Evolutionary conservation across 2,329 filamentous ascomycete genomes (phyloP), one percentile per base, ranked within the genome.

Genomic region (Grosmannia penicillata): DNA sequence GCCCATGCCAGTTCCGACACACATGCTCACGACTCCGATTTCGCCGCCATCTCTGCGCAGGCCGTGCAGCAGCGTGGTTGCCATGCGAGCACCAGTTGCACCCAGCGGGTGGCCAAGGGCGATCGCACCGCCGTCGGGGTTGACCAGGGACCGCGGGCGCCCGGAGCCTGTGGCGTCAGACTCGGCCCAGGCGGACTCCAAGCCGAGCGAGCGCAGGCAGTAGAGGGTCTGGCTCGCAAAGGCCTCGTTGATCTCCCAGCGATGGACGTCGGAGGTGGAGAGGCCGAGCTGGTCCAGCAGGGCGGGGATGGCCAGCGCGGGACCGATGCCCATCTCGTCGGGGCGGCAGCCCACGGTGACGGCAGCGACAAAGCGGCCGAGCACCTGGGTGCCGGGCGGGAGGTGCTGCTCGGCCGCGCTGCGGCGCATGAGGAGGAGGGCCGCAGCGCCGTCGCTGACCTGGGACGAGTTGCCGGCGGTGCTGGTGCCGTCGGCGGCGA

Each of bases 231-330:
- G 75, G 49, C 70, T 75, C 3, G 75, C 75, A 57, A 79, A 79
- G 7, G 75, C 75, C 70, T 95, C 87, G 57, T 95, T 95, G 58
- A 95, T 81, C 65, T 95, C 87, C 86, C 86, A 95, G 9, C 91
- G 65, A 26, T 78, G 71, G 0, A 96, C 73, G 41, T 95, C 84
- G 3, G 66, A 63, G 11, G 64, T 77, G 31, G 60, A 53, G 13
- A 95, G 56, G 1, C 78, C 83, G 2, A 79, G 71, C 43, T 74
- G 72, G 15, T 63, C 56, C n/a, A 95, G 66, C 17, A 94, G 66
- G 54, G 79, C 82, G 7, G 87, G 87, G 37, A 95, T 89, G 0
- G 84, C 87, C 22, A 93, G 53, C 0, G 85, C 84, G 0, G 89
- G 87, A 0, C 89, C 87, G 41, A 95, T 68, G 28, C 89, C 87